phyloP scores from a whole-genome alignment of 2,329 filamentous ascomycete species.

The Trichoderma lentiforme region DNA sequence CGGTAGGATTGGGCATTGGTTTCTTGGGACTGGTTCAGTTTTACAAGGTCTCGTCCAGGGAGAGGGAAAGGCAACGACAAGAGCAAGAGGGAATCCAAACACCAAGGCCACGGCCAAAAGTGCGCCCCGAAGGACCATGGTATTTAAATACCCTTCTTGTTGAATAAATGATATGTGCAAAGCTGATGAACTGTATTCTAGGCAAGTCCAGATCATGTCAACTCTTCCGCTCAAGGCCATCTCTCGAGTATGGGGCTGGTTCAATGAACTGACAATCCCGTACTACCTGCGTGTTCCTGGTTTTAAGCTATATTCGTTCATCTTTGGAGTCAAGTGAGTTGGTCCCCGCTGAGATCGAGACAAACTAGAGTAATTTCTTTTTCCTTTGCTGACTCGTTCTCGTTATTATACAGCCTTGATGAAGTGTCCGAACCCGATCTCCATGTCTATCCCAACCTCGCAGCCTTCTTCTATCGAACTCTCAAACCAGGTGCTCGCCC shows the following conservation, averaged over 20 bases:
- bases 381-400: not conserved
- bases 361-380: no score
- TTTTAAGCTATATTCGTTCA: constrained; percentile 85
- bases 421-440: constrained; percentile 89
- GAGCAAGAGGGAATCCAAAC: constrained; percentile 39
- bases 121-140: constrained; percentile 84
- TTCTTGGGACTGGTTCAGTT: constrained; percentile 82
- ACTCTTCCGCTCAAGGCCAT: constrained; percentile 87
- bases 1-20: constrained; percentile 78
- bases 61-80: constrained; percentile 48
- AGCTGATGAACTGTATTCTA: constrained; percentile 25
- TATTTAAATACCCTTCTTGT: constrained; percentile 33
- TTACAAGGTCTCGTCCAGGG: constrained; percentile 65
- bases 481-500: constrained; percentile 86
- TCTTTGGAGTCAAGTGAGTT: constrained; percentile 78
- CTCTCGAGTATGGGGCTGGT: constrained; percentile 82
- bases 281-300: constrained; percentile 85
- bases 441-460: constrained; percentile 85
- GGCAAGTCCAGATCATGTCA: constrained; percentile 90
- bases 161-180: not conserved
- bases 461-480: constrained; percentile 94
- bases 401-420: constrained; percentile 56
- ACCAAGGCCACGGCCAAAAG: constrained; percentile 55
- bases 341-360: not conserved
- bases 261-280: constrained; percentile 86